Evolutionary conservation across 2,329 filamentous ascomycete genomes (phyloP), one percentile per base, ranked within the genome.

Genomic region (Fusarium mundagurra): DNA sequence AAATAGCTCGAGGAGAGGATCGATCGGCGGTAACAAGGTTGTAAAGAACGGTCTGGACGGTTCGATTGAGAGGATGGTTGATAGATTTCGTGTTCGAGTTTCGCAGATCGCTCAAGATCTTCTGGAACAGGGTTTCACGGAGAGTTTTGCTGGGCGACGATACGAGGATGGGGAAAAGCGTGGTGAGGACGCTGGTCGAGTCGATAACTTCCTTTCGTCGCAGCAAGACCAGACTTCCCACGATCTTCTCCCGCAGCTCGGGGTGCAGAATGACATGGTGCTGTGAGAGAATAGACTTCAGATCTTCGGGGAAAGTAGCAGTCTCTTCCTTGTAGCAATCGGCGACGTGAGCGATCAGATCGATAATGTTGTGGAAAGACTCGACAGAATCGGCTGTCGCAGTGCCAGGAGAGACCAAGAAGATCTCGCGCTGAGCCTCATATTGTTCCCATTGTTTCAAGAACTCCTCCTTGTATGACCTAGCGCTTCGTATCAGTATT

Each of bases 61-160:
- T 96, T 61, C 94, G 91, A 84, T 99, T 99, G 61, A 99, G 89
- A 64, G 92, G 93, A 85, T 99, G 96, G 80, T 99, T 98, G 63
- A 91, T 96, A 16, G 92, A 85, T 83, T 96, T 98, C 4, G 92
- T 89, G 84, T 99, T 99, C 2, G 94, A 92, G 59, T 93, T 92
- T 68, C 96, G 91, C 77, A 99, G 87, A 81, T 99, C 96, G 75
- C 93, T 95, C 39, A 98, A 86, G 70, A 98, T 98, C 83, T 98
- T 98, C 77, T 85, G 92, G 88, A 88, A 96, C 90, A 98, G 87
- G 18, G 98, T 87, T 44, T 92, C 90, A 53, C 96, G 92, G 41
- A 99, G 88, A 8, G 93, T 92, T 83, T 99, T 99, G 85, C 94
- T 97, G 4, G 94, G 93, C 3, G 96, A 98, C n/a, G 93, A 89